Evolutionary conservation across 225 moss, liverwort and hornwort genomes (phyloP), one percentile per base, ranked within the genome.

Genomic region (Asterella californica): DNA sequence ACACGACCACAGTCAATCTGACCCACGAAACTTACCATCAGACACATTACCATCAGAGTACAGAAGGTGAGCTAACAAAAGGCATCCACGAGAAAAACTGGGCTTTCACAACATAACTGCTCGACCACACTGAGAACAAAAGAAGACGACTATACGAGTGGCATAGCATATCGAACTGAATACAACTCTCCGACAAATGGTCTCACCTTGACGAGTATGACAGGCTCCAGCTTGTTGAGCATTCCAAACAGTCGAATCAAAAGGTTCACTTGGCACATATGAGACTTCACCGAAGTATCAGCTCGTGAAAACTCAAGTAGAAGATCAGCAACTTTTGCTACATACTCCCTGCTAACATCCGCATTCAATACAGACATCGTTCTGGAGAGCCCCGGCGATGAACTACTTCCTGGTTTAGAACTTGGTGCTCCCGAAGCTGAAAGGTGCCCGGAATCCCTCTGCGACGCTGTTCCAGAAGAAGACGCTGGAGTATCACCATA

Each of bases 221-320:
- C 86, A 59, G 91, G 84, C 79, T 94, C 94, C 83, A 97, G 81
- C 84, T 91, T 94, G 87, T 87, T 92, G 55, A 97, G 86, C 90
- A 92, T 90, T 78, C 92, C 93, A 77, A 97, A 97, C 71, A 97
- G 88, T 37, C 93, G 94, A 81, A 97, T 87, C 85, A 97, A 77
- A 81, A 93, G 86, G 89, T 85, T 90, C 74, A 94, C 86, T 73
- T 81, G 89, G 84, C 94, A 96, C 92, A 96, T 90, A 45, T 91
- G 86, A 72, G 87, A 86, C 83, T 96, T 96, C 65, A 96, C 94
- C 76, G 90, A 85, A 67, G 88, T 73, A 70, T 94, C 96, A 72
- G 93, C 91, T 70, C 89, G 84, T 69, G 92, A 91, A 81, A 96
- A 94, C 80, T 94, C 91, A 63, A 96, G 83, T 49, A 96, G 86